A percentile compares a stretch with the other conserved stretches of the same genome.
phyloP scores from a whole-genome alignment of 2,329 filamentous ascomycete species.

The Penicillium occitanis region DNA sequence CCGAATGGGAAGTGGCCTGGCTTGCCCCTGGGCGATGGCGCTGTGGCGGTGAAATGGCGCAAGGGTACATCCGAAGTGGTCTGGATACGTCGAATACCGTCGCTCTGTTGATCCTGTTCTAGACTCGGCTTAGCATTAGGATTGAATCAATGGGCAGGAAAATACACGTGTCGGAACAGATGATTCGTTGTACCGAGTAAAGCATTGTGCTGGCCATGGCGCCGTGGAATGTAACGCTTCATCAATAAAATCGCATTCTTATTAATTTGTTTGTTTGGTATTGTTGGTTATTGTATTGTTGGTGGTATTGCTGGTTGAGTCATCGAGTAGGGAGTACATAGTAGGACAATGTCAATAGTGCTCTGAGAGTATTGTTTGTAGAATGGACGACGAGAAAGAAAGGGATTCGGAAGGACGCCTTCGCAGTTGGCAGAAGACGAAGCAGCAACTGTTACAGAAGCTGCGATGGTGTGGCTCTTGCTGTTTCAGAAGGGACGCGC shows the following conservation, averaged over 20 bases:
- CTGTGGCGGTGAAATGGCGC: constrained; percentile 12
- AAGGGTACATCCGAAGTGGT: not conserved
- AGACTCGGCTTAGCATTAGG: not conserved
- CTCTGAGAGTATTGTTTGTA: not conserved
- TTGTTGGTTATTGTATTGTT: not conserved
- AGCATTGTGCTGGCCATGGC: not conserved
- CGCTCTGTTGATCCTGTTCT: constrained; percentile 4
- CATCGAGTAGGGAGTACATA: not conserved
- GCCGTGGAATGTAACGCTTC: not conserved
- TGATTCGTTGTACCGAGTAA: not conserved
- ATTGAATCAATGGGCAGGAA: not conserved
- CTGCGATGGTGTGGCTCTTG: constrained; percentile 10
- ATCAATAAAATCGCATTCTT: not conserved
- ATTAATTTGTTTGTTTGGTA: not conserved
- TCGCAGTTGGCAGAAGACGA: not conserved
- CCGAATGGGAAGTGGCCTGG: constrained; percentile 1
- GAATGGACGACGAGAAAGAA: not conserved
- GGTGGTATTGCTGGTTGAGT: not conserved
- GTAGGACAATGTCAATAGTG: not conserved
- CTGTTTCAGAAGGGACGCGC: constrained; percentile 7
- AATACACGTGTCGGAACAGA: not conserved
- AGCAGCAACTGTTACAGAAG: constrained; percentile 5
- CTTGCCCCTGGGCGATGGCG: not conserved
- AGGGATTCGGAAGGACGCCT: not conserved
- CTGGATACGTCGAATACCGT: not conserved